Evolutionary conservation across 805 yeast species (phyloP).

Genomic region (Candida montana): DNA sequence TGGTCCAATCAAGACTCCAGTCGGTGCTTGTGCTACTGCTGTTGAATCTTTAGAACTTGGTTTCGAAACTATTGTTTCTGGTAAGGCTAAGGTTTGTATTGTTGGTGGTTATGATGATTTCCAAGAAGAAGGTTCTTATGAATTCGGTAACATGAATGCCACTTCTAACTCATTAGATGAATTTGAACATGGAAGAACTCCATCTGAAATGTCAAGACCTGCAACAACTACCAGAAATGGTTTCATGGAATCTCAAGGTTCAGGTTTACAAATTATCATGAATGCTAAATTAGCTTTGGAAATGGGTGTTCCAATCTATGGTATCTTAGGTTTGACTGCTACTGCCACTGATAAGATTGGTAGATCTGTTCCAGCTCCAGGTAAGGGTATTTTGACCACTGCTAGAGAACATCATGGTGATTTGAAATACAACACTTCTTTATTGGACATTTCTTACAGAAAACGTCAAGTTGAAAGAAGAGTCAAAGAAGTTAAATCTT

Average conservation of each 20-base stretch:
- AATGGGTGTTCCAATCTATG: slow-evolving; percentile 99
- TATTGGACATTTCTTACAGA: slow-evolving; percentile 89
- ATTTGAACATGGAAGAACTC: slow-evolving; percentile 93
- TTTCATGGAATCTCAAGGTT: slow-evolving; percentile 99
- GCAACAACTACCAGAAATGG: slow-evolving; percentile 94
- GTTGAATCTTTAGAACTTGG: slow-evolving; percentile 96
- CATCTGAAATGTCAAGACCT: slow-evolving; percentile 98
- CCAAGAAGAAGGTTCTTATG: slow-evolving; percentile 98
- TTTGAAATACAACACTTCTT: slow-evolving; percentile 71
- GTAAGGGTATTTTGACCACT: slow-evolving; percentile 97
- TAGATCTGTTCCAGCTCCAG: slow-evolving; percentile 99
- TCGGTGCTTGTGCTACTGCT: slow-evolving; percentile 99
- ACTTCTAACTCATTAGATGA: slow-evolving; percentile 88
- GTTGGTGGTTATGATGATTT: slow-evolving; percentile 99
- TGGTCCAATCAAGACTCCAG: slow-evolving; percentile 99
- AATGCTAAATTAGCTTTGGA: slow-evolving; percentile 86
- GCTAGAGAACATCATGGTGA: slow-evolving; percentile 89
- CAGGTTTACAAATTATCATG: slow-evolving; percentile 97
- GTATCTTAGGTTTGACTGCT: slow-evolving; percentile 88
- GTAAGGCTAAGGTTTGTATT: slow-evolving; percentile 92
- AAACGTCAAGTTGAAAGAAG: slow-evolving; percentile 83
- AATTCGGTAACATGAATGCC: slow-evolving; percentile 98
- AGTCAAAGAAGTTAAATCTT: slow-evolving; percentile 65
- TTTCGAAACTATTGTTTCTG: slow-evolving; percentile 86
- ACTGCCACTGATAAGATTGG: slow-evolving; percentile 99